These are phyloP conservation scores for Anisogramma anomala DNA, from an alignment of 2,329 filamentous ascomycete genomes.

Conservation along the genomic window DNA sequence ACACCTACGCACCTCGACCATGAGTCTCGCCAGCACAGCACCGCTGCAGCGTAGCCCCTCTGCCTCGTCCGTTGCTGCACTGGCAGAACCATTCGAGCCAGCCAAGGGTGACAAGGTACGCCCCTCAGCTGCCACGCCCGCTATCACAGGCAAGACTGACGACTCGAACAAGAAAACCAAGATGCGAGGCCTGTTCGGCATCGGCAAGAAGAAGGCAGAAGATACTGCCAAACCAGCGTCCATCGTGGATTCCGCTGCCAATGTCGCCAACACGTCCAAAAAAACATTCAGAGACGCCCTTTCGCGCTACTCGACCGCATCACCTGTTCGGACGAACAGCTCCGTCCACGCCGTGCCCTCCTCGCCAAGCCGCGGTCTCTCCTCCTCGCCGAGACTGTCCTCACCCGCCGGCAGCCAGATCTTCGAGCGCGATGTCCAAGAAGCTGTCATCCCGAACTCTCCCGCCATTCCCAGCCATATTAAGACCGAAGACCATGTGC, in stretches of 20 bases:
- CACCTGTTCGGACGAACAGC: constrained; percentile 25
- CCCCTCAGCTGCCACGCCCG: constrained; percentile 19
- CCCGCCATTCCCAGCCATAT: constrained; percentile 89
- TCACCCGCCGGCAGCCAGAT: constrained; percentile 73
- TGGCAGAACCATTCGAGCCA: constrained; percentile 19
- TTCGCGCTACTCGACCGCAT: constrained; percentile 20
- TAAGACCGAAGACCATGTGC: constrained; percentile 87
- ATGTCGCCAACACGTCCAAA: constrained; percentile 20
- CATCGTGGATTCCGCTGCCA: constrained; percentile 22
- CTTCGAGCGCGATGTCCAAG: constrained; percentile 91
- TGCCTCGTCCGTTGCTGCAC: constrained; percentile 19
- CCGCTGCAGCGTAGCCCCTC: constrained; percentile 20
- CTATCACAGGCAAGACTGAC: constrained; percentile 21
- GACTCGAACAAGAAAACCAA: constrained; percentile 27
- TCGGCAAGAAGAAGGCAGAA: constrained; percentile 50
- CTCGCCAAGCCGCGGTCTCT: constrained; percentile 55
- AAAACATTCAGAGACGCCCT: too few species aligned
- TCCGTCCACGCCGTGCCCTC: constrained; percentile 36
- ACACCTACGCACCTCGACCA: constrained; percentile 12
- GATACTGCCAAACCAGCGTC: constrained; percentile 28
- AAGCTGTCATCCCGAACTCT: constrained; percentile 61
- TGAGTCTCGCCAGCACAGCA: constrained; percentile 20
- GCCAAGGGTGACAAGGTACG: constrained; percentile 24
- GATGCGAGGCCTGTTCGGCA: constrained; percentile 48
- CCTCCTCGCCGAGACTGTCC: constrained; percentile 60